phyloP scores from a whole-genome alignment of 768 basidiomycete species.

The Pholiota conissans region DNA sequence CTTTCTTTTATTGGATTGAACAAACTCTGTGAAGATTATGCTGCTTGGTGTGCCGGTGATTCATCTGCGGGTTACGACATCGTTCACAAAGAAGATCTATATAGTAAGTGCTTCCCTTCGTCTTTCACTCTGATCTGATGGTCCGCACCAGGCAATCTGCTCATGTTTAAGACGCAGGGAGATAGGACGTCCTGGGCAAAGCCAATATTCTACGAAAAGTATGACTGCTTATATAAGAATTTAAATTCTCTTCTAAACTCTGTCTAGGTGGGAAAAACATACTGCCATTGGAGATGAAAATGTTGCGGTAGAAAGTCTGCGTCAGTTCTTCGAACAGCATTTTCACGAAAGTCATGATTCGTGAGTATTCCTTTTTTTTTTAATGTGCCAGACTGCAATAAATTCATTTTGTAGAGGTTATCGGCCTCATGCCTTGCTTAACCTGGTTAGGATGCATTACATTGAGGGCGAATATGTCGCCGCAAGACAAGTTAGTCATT shows the following conservation, averaged over 20 bases:
- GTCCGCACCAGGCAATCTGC: constrained; percentile 36
- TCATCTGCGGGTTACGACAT: constrained; percentile 46
- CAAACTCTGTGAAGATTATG: constrained; percentile 66
- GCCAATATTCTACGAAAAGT: constrained; percentile 61
- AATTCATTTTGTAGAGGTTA: constrained; percentile 50
- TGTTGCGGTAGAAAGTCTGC: constrained; percentile 66
- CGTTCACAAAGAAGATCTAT: constrained; percentile 53
- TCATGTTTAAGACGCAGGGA: constrained; percentile 61
- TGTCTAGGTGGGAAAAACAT: constrained; percentile 64
- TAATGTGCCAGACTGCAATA: not conserved
- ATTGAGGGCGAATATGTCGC: constrained; percentile 65
- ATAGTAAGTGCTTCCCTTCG: constrained; percentile 19
- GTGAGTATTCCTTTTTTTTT: constrained; percentile 40
- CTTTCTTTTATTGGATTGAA: constrained; percentile 73
- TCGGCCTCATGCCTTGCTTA: constrained; percentile 79
- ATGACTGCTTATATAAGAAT: constrained; percentile 19
- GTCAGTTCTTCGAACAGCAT: constrained; percentile 82
- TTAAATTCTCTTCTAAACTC: not conserved
- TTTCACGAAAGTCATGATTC: constrained; percentile 82
- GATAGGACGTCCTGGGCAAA: constrained; percentile 71
- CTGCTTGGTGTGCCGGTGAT: constrained; percentile 59
- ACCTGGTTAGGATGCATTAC: constrained; percentile 79
- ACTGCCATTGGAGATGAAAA: constrained; percentile 69
- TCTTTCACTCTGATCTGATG: not conserved
- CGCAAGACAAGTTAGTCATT: constrained; percentile 57